A percentile compares a stretch with the other conserved stretches of the same genome.
These are phyloP conservation scores for Naegleria gruberi DNA, from an alignment of 208 protist species.

Conservation along the genomic window DNA sequence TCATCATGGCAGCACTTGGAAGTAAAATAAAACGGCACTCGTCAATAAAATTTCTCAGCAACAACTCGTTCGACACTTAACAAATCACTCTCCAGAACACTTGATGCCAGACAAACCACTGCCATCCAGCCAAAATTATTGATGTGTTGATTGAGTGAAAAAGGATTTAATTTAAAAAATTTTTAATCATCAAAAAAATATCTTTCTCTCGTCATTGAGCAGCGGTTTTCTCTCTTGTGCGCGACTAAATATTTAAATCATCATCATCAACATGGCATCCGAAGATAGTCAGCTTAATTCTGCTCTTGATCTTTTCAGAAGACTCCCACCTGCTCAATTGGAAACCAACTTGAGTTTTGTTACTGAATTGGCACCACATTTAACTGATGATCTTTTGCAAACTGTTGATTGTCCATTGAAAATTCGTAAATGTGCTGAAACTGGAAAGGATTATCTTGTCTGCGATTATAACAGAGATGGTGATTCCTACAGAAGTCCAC, in stretches of 20 bases:
- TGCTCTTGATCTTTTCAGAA: slow-evolving; percentile 18
- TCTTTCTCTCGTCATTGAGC: too few species aligned
- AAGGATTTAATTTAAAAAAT: not conserved
- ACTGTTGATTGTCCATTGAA: slow-evolving; percentile 25
- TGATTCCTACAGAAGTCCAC: slow-evolving; percentile 22
- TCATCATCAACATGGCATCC: not conserved
- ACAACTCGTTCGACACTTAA: too few species aligned
- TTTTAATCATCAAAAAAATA: too few species aligned
- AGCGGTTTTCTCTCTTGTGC: too few species aligned
- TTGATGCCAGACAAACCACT: too few species aligned
- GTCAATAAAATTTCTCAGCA: too few species aligned
- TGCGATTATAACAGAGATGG: slow-evolving; percentile 31
- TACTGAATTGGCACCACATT: slow-evolving; percentile 1
- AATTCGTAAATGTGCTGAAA: not conserved
- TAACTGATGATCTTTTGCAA: slow-evolving; percentile 21
- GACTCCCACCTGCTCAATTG: slow-evolving; percentile 9
- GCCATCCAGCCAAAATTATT: too few species aligned
- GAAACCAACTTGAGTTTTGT: slow-evolving; percentile 12
- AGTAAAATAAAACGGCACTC: too few species aligned
- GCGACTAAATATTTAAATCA: too few species aligned
- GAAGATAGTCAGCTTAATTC: slow-evolving; percentile 13
- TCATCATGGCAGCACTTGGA: too few species aligned
- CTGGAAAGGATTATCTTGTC: slow-evolving; percentile 18
- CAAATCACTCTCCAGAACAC: too few species aligned
- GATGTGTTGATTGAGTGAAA: too few species aligned